Evolutionary conservation across 2,329 filamentous ascomycete species (phyloP), one percentile per base, ranked within the genome.

Genomic region (Botrytis medusae): DNA sequence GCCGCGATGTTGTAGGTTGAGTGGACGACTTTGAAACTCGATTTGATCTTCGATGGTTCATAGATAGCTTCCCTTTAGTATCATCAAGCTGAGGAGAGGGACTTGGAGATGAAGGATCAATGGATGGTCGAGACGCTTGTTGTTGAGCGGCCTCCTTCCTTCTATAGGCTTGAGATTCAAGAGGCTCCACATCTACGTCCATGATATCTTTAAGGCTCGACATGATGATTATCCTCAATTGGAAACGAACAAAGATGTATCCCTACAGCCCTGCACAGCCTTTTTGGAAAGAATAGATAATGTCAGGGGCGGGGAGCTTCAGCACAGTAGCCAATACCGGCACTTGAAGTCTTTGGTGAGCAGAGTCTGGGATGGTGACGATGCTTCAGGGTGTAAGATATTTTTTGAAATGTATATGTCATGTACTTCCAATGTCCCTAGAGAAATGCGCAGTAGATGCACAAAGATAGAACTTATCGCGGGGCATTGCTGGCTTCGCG

Each of bases 141-240:
- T 77, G 76, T 73, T 77, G 75, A 60, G 78, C 77, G 74, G 79
- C 78, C 76, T 78, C 77, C 75, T 74, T 77, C 77, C 77, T 80
- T 78, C 76, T 79, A 79, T 79, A 80, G 71, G 79, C 78, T 75
- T 81, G 79, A 72, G 79, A 81, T 64, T 80, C 76, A 44, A 81
- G 77, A 68, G 80, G 79, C 74, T 81, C 80, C 60, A 81, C 79
- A 74, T 81, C 80, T 48, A 81, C 79, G 75, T 81, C 79, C 79
- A 81, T 81, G 70, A 81, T 81, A 76, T 81, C 79, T 76, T 79
- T 79, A 76, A 81, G 76, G 75, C 78, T 81, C 74, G 79, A 79
- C 80, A 81, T 81, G 74, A 75, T 79, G 70, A 72, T 73, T 74
- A 74, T 75, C 69, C 75, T 76, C 72, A 74, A 76, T 75, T 79